These are phyloP conservation scores for Saccharomycopsis schoenii DNA, from an alignment of 805 yeast species.

Conservation along the genomic window DNA sequence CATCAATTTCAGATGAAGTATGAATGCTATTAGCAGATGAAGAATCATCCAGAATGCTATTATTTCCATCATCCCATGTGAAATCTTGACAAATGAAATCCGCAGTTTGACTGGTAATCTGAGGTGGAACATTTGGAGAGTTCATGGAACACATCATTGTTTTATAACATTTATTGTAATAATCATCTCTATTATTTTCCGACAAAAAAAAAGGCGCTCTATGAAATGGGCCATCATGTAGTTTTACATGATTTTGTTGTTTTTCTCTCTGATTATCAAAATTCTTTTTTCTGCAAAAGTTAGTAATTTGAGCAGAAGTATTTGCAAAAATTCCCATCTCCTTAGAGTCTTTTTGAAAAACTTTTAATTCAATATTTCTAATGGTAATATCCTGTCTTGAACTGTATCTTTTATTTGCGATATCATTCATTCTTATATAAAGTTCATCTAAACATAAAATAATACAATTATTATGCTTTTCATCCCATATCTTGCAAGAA, in stretches of 20 bases:
- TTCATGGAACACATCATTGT: slow-evolving; percentile 51
- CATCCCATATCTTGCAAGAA: slow-evolving; percentile 31
- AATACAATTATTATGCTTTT: slow-evolving; percentile 22
- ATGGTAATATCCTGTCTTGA: slow-evolving; percentile 40
- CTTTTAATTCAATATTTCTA: slow-evolving; percentile 33
- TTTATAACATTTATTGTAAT: slow-evolving; percentile 41
- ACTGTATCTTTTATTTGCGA: slow-evolving; percentile 58
- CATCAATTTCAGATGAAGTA: slow-evolving; percentile 2
- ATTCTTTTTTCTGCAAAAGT: slow-evolving; percentile 46
- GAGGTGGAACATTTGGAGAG: slow-evolving; percentile 53
- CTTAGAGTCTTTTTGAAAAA: slow-evolving; percentile 21
- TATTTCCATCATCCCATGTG: slow-evolving; percentile 19
- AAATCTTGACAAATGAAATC: slow-evolving; percentile 32
- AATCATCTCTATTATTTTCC: slow-evolving; percentile 35
- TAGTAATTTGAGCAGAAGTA: slow-evolving; percentile 52
- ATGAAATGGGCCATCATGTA: slow-evolving; percentile 78
- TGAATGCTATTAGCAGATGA: slow-evolving; percentile 13
- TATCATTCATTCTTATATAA: slow-evolving; percentile 48
- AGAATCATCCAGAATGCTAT: slow-evolving; percentile 6
- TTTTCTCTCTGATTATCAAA: slow-evolving; percentile 34
- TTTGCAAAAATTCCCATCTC: slow-evolving; percentile 31
- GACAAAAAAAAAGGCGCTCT: slow-evolving; percentile 64
- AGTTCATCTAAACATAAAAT: slow-evolving; percentile 23
- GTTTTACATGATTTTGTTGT: slow-evolving; percentile 57
- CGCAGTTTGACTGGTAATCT: slow-evolving; percentile 41